Conservation (phyloP, 495 filamentous ascomycete species). For the Neurospora terricola region DNA sequence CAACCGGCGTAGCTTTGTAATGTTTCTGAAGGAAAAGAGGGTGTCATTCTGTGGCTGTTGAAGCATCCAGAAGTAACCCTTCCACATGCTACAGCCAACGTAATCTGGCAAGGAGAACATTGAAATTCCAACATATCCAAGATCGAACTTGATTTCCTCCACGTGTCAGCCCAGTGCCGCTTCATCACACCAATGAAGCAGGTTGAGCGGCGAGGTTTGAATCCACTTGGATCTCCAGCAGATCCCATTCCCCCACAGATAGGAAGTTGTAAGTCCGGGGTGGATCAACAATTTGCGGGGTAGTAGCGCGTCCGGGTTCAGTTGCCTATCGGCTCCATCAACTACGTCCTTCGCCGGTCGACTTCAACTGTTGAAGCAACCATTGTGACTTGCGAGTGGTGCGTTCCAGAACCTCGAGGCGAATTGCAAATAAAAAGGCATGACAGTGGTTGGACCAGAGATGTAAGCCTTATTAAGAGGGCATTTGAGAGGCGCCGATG, state of each 20-base stretch:
- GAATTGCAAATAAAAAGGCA: background rate
- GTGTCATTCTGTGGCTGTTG: slow-evolving; percentile 28
- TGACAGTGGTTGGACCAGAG: background rate
- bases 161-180: background rate
- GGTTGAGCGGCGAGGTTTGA: background rate
- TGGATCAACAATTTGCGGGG: background rate
- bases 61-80: slow-evolving; percentile 17
- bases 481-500: background rate
- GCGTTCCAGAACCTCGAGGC: background rate
- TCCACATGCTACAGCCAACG: background rate
- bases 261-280: background rate
- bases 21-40: background rate
- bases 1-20: background rate
- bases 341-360: background rate
- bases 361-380: background rate
- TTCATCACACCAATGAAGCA: background rate
- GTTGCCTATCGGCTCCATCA: background rate
- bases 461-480: background rate
- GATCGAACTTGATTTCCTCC: background rate
- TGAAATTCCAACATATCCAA: background rate
- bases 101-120: background rate
- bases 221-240: background rate
- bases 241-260: background rate
- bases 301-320: background rate
- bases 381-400: background rate